Conservation (phyloP, 2,329 filamentous ascomycete species). For the Xylariomycetidae sp. region DNA sequence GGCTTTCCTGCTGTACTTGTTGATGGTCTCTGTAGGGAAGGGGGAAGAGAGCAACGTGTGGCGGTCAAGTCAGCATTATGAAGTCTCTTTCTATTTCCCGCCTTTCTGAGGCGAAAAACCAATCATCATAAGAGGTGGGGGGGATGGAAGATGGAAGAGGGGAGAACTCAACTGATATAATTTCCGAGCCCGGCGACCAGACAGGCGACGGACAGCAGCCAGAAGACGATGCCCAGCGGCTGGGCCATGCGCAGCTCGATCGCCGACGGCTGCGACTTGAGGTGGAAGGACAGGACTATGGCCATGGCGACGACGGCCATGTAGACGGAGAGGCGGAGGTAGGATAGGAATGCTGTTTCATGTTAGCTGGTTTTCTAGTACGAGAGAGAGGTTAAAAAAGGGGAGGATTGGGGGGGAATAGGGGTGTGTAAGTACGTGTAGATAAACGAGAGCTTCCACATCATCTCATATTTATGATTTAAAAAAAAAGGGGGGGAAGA, state of each 20-base stretch:
- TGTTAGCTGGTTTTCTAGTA: neutral
- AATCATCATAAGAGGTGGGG: neutral
- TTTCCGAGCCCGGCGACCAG: constrained; percentile 75
- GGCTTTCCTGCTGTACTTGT: constrained; percentile 70
- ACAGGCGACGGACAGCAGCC: constrained; percentile 74
- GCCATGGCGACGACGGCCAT: constrained; percentile 87
- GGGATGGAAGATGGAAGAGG: neutral
- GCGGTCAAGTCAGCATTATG: neutral
- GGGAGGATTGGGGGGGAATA: too few relatives aligned
- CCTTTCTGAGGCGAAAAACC: neutral
- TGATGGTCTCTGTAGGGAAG: constrained; percentile 56
- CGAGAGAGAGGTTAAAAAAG: too few relatives aligned
- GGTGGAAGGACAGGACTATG: constrained; percentile 89
- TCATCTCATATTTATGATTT: neutral
- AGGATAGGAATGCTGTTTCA: constrained; percentile 72
- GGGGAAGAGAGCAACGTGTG: neutral
- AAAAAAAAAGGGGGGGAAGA: neutral
- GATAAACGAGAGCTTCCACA: too few relatives aligned
- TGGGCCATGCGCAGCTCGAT: constrained; percentile 73
- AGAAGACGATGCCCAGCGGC: constrained; percentile 85
- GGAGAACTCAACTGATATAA: constrained; percentile 64
- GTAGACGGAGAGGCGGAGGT: constrained; percentile 83
- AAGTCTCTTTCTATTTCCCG: neutral
- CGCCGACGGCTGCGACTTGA: constrained; percentile 65
- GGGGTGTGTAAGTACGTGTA: too few relatives aligned